A percentile compares a stretch with the other conserved stretches of the same genome.
Evolutionary conservation across 257 asterid genomes (phyloP).

Genomic region (Forsythia suspensa): DNA sequence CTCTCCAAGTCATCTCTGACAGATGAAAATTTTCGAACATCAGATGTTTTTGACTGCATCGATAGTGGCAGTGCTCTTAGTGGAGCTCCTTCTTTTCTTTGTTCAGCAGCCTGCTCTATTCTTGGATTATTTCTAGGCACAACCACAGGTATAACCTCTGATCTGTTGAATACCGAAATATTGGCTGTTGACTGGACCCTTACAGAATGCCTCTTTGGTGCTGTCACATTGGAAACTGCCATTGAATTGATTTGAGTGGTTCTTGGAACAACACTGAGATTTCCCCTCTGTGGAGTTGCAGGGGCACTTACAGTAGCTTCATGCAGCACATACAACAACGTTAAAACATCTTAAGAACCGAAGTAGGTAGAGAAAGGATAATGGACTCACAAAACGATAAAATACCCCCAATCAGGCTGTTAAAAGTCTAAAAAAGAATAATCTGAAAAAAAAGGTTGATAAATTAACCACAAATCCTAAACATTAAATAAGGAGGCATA

Average conservation of each 20-base stretch:
- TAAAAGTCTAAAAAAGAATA: background rate
- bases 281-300: slow-evolving; percentile 74
- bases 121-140: slow-evolving; percentile 78
- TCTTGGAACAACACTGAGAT: slow-evolving; percentile 46
- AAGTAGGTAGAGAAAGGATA: slow-evolving; percentile 11
- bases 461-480: slow-evolving; percentile 10
- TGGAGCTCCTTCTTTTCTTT: slow-evolving; percentile 74
- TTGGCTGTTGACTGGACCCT: slow-evolving; percentile 60
- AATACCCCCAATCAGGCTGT: slow-evolving; percentile 15
- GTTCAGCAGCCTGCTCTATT: slow-evolving; percentile 70
- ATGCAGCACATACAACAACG: slow-evolving; percentile 33
- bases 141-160: slow-evolving; percentile 75
- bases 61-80: slow-evolving; percentile 56
- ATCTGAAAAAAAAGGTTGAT: slow-evolving; percentile 11
- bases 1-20: slow-evolving; percentile 60
- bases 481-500: slow-evolving; percentile 19
- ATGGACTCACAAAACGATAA: slow-evolving; percentile 1
- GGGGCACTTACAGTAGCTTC: slow-evolving; percentile 68
- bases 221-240: slow-evolving; percentile 43
- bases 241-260: slow-evolving; percentile 52
- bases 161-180: slow-evolving; percentile 48
- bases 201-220: slow-evolving; percentile 59
- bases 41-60: slow-evolving; percentile 68
- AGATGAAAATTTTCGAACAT: slow-evolving; percentile 51
- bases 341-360: slow-evolving; percentile 17